Conservation (phyloP, 495 filamentous ascomycete genomes). For the Penicillium atrosanguineum region DNA sequence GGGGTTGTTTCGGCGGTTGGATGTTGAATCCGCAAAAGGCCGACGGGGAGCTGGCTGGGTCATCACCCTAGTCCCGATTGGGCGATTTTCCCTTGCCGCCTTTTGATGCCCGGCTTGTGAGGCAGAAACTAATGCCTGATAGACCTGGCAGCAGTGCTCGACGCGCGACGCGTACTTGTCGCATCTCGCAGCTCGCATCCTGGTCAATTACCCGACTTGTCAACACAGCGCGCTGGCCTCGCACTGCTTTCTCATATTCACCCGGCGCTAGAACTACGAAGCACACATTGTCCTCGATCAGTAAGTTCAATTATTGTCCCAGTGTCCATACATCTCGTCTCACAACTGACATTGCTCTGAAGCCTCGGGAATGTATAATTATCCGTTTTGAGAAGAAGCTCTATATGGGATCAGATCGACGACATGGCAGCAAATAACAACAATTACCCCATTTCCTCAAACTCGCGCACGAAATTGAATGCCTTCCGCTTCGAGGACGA, state of each 20-base stretch:
- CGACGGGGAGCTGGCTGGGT: slow-evolving; percentile 35
- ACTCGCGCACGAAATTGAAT: slow-evolving; percentile 58
- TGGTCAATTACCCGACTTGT: slow-evolving; percentile 6
- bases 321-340: not conserved
- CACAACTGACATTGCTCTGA: slow-evolving; percentile 19
- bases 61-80: slow-evolving; percentile 34
- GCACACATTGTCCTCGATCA: slow-evolving; percentile 2
- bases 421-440: slow-evolving; percentile 27
- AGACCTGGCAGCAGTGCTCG: slow-evolving; percentile 24
- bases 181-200: slow-evolving; percentile 8
- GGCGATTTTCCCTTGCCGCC: slow-evolving; percentile 31
- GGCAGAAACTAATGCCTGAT: slow-evolving; percentile 21
- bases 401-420: slow-evolving; percentile 13
- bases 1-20: slow-evolving; percentile 41
- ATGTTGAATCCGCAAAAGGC: slow-evolving; percentile 51
- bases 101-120: slow-evolving; percentile 23
- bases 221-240: slow-evolving; percentile 8
- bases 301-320: not conserved
- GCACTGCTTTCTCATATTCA: slow-evolving; percentile 1
- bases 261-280: not conserved
- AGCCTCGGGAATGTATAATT: slow-evolving; percentile 26
- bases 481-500: slow-evolving; percentile 50
- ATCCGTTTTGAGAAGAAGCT: slow-evolving; percentile 17
- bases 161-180: slow-evolving; percentile 45
- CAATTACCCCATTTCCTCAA: slow-evolving; percentile 44